Conservation (phyloP, 768 basidiomycete species). For the Auricularia cornea region DNA sequence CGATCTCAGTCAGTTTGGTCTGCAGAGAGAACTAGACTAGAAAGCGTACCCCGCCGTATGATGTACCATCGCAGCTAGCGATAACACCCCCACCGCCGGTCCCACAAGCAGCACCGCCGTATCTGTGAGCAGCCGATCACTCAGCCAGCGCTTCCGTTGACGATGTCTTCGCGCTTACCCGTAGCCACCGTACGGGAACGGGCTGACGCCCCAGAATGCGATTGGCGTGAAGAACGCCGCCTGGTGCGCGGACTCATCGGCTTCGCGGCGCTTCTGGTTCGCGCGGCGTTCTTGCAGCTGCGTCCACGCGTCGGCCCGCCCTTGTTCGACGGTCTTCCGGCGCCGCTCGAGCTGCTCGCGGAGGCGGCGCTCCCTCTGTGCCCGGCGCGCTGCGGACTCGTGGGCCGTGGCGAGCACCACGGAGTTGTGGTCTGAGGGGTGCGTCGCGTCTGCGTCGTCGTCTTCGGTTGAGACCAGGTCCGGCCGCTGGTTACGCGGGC, state of each 20-base stretch:
- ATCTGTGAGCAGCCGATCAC: background rate
- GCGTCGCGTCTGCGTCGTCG: slow-evolving; percentile 2
- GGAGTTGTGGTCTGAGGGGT: slow-evolving; percentile 6
- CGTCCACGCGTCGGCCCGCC: background rate
- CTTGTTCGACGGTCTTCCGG: background rate
- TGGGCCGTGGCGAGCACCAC: background rate
- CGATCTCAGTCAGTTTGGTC: background rate
- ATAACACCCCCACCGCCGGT: background rate
- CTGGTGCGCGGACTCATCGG: background rate
- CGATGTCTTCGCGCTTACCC: background rate
- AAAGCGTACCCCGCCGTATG: background rate
- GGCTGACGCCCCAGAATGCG: background rate
- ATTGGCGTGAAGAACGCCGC: background rate
- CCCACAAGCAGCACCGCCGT: background rate
- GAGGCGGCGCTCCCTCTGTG: background rate
- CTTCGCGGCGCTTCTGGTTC: background rate
- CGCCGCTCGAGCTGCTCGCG: background rate
- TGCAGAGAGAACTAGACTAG: background rate
- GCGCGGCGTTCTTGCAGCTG: background rate
- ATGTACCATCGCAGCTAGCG: background rate
- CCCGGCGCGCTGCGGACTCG: background rate
- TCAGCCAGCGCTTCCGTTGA: background rate
- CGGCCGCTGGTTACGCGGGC: background rate
- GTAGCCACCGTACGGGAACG: background rate
- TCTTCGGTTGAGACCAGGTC: slow-evolving; percentile 4